Conservation (phyloP, 2,329 filamentous ascomycete genomes). For the Aureobasidium lini region DNA sequence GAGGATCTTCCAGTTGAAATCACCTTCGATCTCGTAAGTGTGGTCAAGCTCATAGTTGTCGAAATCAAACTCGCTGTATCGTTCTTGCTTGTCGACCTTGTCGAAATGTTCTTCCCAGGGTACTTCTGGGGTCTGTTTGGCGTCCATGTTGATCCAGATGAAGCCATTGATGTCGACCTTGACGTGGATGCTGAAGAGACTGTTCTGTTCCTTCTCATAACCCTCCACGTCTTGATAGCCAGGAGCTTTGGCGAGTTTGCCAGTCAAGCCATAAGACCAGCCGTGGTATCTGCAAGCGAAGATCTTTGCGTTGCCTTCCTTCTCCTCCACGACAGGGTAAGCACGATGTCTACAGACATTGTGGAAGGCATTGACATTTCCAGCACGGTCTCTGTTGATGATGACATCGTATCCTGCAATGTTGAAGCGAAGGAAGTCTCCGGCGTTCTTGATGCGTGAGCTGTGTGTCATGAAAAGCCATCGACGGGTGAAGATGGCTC, state of each 20-base stretch:
- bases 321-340: conserved; percentile 48
- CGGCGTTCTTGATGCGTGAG: conserved; percentile 42
- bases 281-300: conserved; percentile 56
- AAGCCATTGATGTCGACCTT: conserved; percentile 49
- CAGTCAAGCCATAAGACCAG: conserved; percentile 53
- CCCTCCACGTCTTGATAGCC: conserved; percentile 49
- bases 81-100: conserved; percentile 38
- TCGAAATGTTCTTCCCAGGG: conserved; percentile 46
- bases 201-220: conserved; percentile 51
- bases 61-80: conserved; percentile 41
- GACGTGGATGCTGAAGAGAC: conserved; percentile 49
- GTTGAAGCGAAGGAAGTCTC: conserved; percentile 51
- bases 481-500: conserved; percentile 44
- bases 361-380: conserved; percentile 52
- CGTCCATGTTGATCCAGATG: conserved; percentile 53
- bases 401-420: conserved; percentile 40
- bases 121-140: conserved; percentile 35
- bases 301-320: conserved; percentile 45
- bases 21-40: conserved; percentile 46
- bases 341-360: conserved; percentile 57
- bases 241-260: conserved; percentile 53
- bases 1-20: conserved; percentile 53
- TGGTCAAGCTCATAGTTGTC: conserved; percentile 51
- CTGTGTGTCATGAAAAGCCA: conserved; percentile 51
- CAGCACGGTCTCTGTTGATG: conserved; percentile 44